Conservation (phyloP, 179 eudicot genomes). For the Silene vulgaris region DNA sequence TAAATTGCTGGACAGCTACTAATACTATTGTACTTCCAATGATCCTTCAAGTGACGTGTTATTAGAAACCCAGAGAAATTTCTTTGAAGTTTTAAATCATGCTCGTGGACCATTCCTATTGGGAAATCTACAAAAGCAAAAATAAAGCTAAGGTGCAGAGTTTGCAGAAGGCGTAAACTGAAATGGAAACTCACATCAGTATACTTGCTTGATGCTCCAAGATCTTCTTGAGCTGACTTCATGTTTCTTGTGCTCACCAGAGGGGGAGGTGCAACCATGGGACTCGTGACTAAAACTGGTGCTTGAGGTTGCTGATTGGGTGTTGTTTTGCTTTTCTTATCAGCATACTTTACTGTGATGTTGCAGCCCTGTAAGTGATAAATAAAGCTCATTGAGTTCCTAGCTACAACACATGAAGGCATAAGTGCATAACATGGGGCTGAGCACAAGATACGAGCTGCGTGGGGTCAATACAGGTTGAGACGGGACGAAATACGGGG, state of each 20-base stretch:
- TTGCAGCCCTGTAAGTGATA: conserved; percentile 42
- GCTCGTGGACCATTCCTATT: not conserved
- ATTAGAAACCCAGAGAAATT: not conserved
- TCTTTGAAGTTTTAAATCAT: not conserved
- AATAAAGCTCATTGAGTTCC: not conserved
- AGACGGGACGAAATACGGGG: too few species aligned
- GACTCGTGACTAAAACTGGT: conserved; percentile 9
- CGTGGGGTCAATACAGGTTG: too few species aligned
- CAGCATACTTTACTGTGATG: conserved; percentile 55
- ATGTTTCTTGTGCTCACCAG: conserved; percentile 39
- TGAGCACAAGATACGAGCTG: not conserved
- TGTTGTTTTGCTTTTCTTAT: conserved; percentile 35
- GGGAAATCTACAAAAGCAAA: not conserved
- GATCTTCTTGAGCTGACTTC: conserved; percentile 49
- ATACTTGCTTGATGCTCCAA: conserved; percentile 48
- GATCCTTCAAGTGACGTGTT: not conserved
- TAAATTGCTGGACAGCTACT: too few species aligned
- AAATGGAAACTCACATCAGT: conserved; percentile 46
- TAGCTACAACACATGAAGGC: not conserved
- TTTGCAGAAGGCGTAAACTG: not conserved
- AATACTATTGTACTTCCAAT: not conserved
- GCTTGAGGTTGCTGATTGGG: conserved; percentile 30
- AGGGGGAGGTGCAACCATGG: conserved; percentile 30
- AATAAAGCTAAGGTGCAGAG: not conserved
- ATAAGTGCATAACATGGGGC: too few species aligned